Evolutionary conservation across 2,329 filamentous ascomycete genomes (phyloP), one percentile per base, ranked within the genome.

Genomic region (Penicillium nordicum): DNA sequence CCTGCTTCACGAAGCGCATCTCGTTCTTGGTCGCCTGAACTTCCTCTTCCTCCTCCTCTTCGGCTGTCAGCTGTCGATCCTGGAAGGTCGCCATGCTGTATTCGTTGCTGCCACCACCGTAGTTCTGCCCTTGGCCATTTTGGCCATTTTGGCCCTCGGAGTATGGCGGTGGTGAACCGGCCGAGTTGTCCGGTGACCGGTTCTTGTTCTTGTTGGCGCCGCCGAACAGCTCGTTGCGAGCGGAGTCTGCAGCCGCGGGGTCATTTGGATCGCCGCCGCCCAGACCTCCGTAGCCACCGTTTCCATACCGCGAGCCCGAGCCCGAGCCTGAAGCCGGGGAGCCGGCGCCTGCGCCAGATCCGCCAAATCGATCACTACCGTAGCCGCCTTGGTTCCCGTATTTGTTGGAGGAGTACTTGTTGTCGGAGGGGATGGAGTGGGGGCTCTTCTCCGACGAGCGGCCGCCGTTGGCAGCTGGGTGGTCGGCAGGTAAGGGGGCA

Each of bases 41-140:
- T 58, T 89, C 85, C 70, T 89, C 84, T 60, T 90, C 86, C 66
- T 88, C 86, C 63, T 94, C 87, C 61, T 87, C 77, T 83, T 96
- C 90, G 1, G 87, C 90, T 0, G 90, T 96, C 63, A 96, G 77
- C 72, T 96, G 85, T 46, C 90, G 84, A 57, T 89, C 82, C 55
- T 88, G 86, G 50, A 89, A 85, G 6, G 78, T 70, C 23, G 68
- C 62, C 44, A 69, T 68, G 58, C 68, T 69, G 58, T 72, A 73
- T 48, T 74, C 73, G 49, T 65, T 69, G 60, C 69, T 73, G 34
- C 63, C 67, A 36, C 66, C 70, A 43, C 68, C 71, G 61, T 74
- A 74, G 29, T 51, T 62, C 29, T 60, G 53, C 36, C 55, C 58
- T 23, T 54, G 53, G 11, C 41, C 48, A 14, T 34, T 59, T 23